Evolutionary conservation across 495 filamentous ascomycete species (phyloP), one percentile per base, ranked within the genome.

Genomic region (Penicillium steckii): DNA sequence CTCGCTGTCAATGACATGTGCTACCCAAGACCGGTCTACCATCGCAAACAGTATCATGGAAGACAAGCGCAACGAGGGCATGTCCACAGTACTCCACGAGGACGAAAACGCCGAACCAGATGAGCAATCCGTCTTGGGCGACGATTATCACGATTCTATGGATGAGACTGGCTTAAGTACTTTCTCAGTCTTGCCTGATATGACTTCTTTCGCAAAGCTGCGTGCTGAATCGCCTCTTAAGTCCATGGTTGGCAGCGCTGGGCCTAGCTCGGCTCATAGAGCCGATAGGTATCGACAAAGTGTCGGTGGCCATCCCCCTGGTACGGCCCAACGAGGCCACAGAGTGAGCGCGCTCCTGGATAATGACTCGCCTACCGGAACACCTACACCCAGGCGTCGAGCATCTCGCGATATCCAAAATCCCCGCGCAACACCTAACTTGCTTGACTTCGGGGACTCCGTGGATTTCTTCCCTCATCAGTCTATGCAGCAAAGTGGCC

Each of bases 401-500:
- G 81, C 80, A 27, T 85, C 82, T 8, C 85, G 83, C n/a, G 89
- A 88, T 52, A 48, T 55, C 22, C 52, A 43, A 4, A 43, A 62
- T 3, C 47, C 58, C 6, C 47, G 37, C n/a, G 63, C 59, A 10
- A 66, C 61, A 3, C 57, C 80, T 82, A 73, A 73, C 25, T 79
- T 97, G 24, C 80, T 96, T 47, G 93, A 98, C 63, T 93, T 97
- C 49, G 91, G 89, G 1, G 89, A 90, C 30, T 87, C 92, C 57
- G 77, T 91, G 59, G 81, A 80, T 53, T 73, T 78, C 32, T 79
- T 82, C 42, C 68, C 71, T 27, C 52, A 63, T 50, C 56, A 65
- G 53, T 69, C 71, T 49, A 65, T 69, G 59, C 61, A 73, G 54
- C 56, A 72, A 57, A 62, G 55, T 55, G 56, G 59, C 22, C 70